Base-by-base conservation (phyloP, 2,329 filamentous ascomycete genomes). In the Penicillium occitanis region DNA sequence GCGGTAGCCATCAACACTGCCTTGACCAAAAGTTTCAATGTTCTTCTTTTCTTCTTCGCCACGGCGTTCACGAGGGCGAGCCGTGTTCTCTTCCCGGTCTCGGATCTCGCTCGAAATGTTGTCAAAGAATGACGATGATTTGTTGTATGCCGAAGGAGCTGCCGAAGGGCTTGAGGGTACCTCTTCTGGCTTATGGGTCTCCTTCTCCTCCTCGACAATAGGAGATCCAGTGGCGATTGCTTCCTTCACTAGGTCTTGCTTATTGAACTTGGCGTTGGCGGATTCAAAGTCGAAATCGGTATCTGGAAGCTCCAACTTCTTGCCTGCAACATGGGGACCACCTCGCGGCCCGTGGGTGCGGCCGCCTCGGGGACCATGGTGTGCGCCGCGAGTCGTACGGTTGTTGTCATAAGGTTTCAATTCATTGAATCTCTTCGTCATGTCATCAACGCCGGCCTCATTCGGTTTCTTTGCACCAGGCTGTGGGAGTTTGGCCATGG, bases 11-110 rank as follows among this genome's bases (percentile, higher is more conserved):
- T 99, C 95, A 25, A 99, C 93, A 71, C 93, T 97, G 63, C 93
- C 93, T 77, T 98, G 93, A 8, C 95, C 95, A 71, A 99, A 99
- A 0, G 95, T 99, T 81, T 99, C 95, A 75, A 99, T 91, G 76
- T 98, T 98, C 81, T 92, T 93, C 77, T 90, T 92, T 76, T 96
- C 91, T 77, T 98, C 95, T 77, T 98, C 93, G 46, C 89, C 90
- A 63, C 95, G 89, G 88, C 95, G 96, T 77, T 96, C 92, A 58
- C 91, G 88, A 53, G 60, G 60, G 37, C 92, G 93, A 66, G 90
- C 87, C 37, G 78, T 84, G 46, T 88, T 89, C 68, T 94, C 91
- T 61, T 91, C 88, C 51, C 95, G 88, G 70, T 99, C 95, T 78
- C 91, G 96, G 68, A 91, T 86, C 76, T 99, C 95, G 70, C 92